Percentiles rank a stretch among this genome's conserved stretches.
Conservation (phyloP, 345 rosid genomes). For the Psidium friedrichsthalianum region DNA sequence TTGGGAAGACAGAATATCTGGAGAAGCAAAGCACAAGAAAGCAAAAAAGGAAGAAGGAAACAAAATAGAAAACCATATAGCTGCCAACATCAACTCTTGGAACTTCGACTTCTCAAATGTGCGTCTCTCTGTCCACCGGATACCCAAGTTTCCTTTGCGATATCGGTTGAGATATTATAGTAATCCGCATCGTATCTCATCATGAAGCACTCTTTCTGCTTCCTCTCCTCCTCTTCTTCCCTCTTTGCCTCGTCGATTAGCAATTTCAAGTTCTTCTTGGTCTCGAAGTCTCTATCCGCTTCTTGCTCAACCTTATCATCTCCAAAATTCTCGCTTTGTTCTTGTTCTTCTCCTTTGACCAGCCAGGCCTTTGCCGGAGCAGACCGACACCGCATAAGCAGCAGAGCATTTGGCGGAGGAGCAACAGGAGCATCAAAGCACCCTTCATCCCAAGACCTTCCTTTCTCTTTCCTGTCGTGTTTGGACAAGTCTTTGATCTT, state of each 20-base stretch:
- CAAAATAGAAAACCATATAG: not conserved
- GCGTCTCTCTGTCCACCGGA: slow-evolving; percentile 49
- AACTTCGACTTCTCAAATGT: slow-evolving; percentile 61
- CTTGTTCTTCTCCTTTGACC: slow-evolving; percentile 1
- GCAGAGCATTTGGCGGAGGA: slow-evolving; percentile 37
- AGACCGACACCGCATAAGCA: slow-evolving; percentile 45
- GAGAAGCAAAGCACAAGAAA: not conserved
- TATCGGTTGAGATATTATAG: slow-evolving; percentile 52
- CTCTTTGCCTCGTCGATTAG: slow-evolving; percentile 5
- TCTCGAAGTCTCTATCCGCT: slow-evolving; percentile 32
- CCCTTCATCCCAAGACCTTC: not conserved
- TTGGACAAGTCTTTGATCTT: not conserved
- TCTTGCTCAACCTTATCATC: not conserved
- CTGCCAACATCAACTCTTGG: slow-evolving; percentile 40
- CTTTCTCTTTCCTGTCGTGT: slow-evolving; percentile 2
- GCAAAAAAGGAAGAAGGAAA: not conserved
- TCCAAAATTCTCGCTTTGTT: not conserved
- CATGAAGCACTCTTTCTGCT: slow-evolving; percentile 6
- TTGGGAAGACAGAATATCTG: not conserved
- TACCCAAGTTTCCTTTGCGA: slow-evolving; percentile 80
- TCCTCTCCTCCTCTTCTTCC: slow-evolving; percentile 5
- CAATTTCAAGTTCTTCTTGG: slow-evolving; percentile 13
- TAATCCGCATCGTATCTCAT: slow-evolving; percentile 46
- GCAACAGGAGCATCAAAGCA: slow-evolving; percentile 3
- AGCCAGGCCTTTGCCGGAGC: slow-evolving; percentile 33